Evolutionary conservation across 2,329 filamentous ascomycete genomes (phyloP).

Genomic region (Orbilia brochopaga): DNA sequence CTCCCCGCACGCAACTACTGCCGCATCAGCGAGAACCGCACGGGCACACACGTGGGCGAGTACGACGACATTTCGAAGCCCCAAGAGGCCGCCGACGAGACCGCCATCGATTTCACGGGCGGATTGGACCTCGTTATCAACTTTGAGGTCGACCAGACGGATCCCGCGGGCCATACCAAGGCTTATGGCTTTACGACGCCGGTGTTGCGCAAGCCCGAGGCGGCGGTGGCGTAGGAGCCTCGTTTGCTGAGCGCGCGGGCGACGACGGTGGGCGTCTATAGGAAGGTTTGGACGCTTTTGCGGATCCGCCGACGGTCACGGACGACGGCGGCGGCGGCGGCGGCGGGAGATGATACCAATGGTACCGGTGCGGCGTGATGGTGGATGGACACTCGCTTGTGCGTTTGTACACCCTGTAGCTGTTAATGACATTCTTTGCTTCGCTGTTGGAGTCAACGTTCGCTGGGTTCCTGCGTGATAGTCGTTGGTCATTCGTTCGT

Average conservation of each 20-base stretch:
- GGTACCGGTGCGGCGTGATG: too few species aligned
- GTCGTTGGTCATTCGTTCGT: too few species aligned
- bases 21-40: slow-evolving; percentile 82
- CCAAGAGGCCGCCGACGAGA: slow-evolving; percentile 36
- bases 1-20: slow-evolving; percentile 95
- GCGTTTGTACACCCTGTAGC: too few species aligned
- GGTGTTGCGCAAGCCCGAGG: slow-evolving; percentile 62
- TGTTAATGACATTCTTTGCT: too few species aligned
- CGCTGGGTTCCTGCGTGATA: too few species aligned
- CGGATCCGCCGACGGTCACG: not conserved
- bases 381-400: too few species aligned
- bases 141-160: slow-evolving; percentile 82
- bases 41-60: slow-evolving; percentile 58
- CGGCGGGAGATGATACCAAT: too few species aligned
- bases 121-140: slow-evolving; percentile 88
- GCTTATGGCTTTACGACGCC: slow-evolving; percentile 89
- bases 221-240: slow-evolving; percentile 29
- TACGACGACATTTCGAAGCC: slow-evolving; percentile 49
- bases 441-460: too few species aligned
- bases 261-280: slow-evolving; percentile 29
- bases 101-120: slow-evolving; percentile 63
- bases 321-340: too few species aligned
- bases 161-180: slow-evolving; percentile 84
- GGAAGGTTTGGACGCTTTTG: slow-evolving; percentile 29
- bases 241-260: slow-evolving; percentile 27